These are phyloP conservation scores for Candida insectalens DNA, from an alignment of 805 yeast species.

Conservation along the genomic window DNA sequence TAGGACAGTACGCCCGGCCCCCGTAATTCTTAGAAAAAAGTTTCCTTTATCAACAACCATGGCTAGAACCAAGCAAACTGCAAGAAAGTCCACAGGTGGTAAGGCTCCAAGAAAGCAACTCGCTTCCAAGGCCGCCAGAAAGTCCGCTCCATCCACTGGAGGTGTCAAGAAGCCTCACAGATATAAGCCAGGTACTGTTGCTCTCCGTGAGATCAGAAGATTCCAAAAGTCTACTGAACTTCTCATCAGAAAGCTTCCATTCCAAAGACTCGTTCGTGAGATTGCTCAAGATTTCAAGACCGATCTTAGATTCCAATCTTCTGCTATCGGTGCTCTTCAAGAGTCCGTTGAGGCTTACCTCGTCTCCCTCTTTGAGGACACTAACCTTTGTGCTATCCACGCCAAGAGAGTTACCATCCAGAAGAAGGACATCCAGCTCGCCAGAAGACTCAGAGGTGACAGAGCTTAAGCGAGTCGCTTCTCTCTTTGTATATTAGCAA, in stretches of 20 bases:
- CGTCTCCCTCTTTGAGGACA: slow-evolving; percentile 93
- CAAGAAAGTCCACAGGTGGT: slow-evolving; percentile 94
- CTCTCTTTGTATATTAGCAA: not conserved
- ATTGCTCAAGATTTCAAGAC: slow-evolving; percentile 91
- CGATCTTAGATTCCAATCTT: slow-evolving; percentile 92
- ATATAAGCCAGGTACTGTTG: slow-evolving; percentile 96
- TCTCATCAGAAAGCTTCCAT: slow-evolving; percentile 91
- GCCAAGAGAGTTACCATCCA: slow-evolving; percentile 98
- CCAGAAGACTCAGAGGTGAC: slow-evolving; percentile 97
- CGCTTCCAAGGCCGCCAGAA: slow-evolving; percentile 90
- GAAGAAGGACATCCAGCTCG: slow-evolving; percentile 96
- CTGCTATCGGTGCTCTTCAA: slow-evolving; percentile 96
- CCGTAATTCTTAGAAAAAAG: slow-evolving; percentile 2
- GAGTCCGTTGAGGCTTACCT: slow-evolving; percentile 98
- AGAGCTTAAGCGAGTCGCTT: slow-evolving; percentile 49
- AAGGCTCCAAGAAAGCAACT: slow-evolving; percentile 92
- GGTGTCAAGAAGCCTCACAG: slow-evolving; percentile 94
- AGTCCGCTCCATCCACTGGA: slow-evolving; percentile 85
- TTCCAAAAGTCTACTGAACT: slow-evolving; percentile 95
- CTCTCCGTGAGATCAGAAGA: slow-evolving; percentile 94
- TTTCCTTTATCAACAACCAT: slow-evolving; percentile 27
- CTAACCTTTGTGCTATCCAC: slow-evolving; percentile 96
- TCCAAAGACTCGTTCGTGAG: slow-evolving; percentile 95
- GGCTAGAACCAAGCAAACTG: slow-evolving; percentile 94
- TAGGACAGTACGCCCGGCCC: not conserved